Conservation (phyloP, 2,329 filamentous ascomycete genomes). For the Chrysoporthe austroafricana region DNA sequence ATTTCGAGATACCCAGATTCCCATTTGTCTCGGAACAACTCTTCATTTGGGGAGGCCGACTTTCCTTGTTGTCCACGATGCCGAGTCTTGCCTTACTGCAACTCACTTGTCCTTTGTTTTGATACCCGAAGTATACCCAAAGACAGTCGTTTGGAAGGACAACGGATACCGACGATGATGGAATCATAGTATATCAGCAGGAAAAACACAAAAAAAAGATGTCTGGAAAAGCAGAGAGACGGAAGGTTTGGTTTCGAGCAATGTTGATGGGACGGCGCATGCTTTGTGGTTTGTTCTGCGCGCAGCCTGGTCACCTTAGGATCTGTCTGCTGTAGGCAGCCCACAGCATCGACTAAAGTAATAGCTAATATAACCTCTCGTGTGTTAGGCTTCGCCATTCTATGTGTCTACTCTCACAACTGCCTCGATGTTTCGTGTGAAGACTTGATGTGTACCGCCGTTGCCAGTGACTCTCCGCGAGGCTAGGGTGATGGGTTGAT, state of each 20-base stretch:
- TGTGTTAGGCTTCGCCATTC: slow-evolving; percentile 16
- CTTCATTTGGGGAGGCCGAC: slow-evolving; percentile 27
- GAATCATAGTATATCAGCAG: slow-evolving; percentile 17
- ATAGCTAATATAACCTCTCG: slow-evolving; percentile 23
- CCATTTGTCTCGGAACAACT: slow-evolving; percentile 42
- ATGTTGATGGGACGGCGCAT: slow-evolving; percentile 16
- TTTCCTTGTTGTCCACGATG: slow-evolving; percentile 31
- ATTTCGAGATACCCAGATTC: slow-evolving; percentile 61
- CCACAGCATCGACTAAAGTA: slow-evolving; percentile 21
- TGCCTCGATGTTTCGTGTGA: background rate
- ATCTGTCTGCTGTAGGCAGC: slow-evolving; percentile 15
- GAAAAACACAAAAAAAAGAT: slow-evolving; percentile 23
- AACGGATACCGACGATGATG: slow-evolving; percentile 33
- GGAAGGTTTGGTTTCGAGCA: slow-evolving; percentile 20
- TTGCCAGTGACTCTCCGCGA: background rate
- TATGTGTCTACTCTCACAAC: background rate
- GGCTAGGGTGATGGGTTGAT: background rate
- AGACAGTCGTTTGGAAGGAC: slow-evolving; percentile 33
- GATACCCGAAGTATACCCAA: slow-evolving; percentile 45
- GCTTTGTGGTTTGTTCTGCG: slow-evolving; percentile 16
- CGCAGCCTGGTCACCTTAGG: slow-evolving; percentile 12
- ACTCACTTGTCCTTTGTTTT: slow-evolving; percentile 38
- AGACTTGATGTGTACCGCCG: background rate
- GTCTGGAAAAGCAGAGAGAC: slow-evolving; percentile 17
- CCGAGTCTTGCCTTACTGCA: slow-evolving; percentile 33